Evolutionary conservation across 495 filamentous ascomycete species (phyloP).

Genomic region (Daldinia bambusicola): DNA sequence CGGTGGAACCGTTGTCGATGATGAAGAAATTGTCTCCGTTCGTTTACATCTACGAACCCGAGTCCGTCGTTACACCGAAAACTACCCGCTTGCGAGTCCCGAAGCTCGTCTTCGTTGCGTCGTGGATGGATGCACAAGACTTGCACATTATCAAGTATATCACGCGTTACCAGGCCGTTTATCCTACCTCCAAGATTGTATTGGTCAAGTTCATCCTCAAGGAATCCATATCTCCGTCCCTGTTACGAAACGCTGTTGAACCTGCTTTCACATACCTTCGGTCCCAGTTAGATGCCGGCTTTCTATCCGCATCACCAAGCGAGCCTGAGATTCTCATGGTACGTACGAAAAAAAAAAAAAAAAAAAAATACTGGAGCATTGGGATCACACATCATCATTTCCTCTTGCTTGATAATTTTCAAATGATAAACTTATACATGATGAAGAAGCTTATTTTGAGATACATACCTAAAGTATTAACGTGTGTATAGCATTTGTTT

Average conservation of each 20-base stretch:
- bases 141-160: conserved; percentile 60
- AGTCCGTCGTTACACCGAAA: conserved; percentile 1
- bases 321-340: conserved; percentile 51
- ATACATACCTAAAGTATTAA: background rate
- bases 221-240: conserved; percentile 39
- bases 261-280: conserved; percentile 42
- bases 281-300: conserved; percentile 35
- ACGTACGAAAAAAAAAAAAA: background rate
- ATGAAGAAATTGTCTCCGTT: conserved; percentile 53
- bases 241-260: conserved; percentile 23
- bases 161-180: conserved; percentile 52
- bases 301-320: conserved; percentile 35
- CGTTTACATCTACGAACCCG: conserved; percentile 53
- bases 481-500: conserved; percentile 48
- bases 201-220: conserved; percentile 51
- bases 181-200: conserved; percentile 53
- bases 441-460: background rate
- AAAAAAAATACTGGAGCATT: background rate
- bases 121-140: conserved; percentile 60
- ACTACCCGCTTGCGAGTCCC: conserved; percentile 23
- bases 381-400: background rate
- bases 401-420: background rate
- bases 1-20: conserved; percentile 43
- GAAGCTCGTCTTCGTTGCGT: conserved; percentile 55
- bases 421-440: background rate